Conservation (phyloP, 23 red algal species). For the Pyropia haitanensis region DNA sequence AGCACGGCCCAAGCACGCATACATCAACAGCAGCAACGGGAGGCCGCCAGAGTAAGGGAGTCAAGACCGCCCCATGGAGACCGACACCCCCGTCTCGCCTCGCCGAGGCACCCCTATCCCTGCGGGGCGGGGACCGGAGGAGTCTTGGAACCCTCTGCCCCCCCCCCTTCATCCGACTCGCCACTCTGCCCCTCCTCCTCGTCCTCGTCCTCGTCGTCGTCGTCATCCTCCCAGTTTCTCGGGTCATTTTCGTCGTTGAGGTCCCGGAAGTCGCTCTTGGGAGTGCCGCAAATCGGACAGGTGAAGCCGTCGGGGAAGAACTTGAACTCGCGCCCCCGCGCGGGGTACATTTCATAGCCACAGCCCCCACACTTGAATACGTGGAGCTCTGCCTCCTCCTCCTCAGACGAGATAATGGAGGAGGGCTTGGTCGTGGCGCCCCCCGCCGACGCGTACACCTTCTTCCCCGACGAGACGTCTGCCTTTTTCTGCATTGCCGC, state of each 20-base stretch:
- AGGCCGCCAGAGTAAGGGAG: too few species aligned
- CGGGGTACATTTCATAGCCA: conserved; percentile 91
- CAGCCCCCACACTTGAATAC: conserved; percentile 87
- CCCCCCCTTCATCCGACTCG: too few species aligned
- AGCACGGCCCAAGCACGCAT: too few species aligned
- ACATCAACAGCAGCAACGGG: too few species aligned
- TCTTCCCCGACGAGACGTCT: conserved; percentile 10
- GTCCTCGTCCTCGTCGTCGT: conserved; percentile 52
- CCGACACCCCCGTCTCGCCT: too few species aligned
- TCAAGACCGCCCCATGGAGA: too few species aligned
- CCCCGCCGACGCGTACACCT: conserved; percentile 14
- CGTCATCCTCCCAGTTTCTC: conserved; percentile 68
- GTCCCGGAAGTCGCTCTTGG: conserved; percentile 91
- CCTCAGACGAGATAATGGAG: conserved; percentile 32
- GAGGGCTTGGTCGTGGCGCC: conserved; percentile 16
- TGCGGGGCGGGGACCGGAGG: background rate
- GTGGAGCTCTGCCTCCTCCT: conserved; percentile 77
- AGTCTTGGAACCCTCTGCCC: background rate
- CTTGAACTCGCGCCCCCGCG: conserved; percentile 89
- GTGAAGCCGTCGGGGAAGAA: conserved; percentile 88
- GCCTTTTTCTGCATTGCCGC: conserved; percentile 13
- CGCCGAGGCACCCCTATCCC: too few species aligned
- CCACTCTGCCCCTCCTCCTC: conserved; percentile 1
- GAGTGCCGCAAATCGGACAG: conserved; percentile 79
- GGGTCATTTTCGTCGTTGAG: conserved; percentile 89